Conservation (phyloP, 495 filamentous ascomycete species). For the Penicillium lividum region DNA sequence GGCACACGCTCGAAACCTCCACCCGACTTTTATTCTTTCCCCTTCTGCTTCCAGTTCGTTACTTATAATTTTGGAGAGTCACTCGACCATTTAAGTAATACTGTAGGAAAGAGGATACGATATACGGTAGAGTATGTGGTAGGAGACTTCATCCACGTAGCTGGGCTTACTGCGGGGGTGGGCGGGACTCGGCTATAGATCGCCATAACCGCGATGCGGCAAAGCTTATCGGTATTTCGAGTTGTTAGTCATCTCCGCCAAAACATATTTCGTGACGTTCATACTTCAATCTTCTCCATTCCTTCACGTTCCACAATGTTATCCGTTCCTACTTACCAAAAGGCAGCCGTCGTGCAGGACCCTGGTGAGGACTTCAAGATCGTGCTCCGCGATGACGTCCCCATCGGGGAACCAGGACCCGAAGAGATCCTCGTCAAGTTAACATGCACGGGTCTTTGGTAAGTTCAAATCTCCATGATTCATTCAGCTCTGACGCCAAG, state of each 20-base stretch:
- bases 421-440: slow-evolving; percentile 27
- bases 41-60: too few relatives aligned
- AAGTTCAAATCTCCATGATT: neutral
- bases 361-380: slow-evolving; percentile 20
- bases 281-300: neutral
- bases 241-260: neutral
- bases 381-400: slow-evolving; percentile 12
- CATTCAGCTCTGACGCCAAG: neutral
- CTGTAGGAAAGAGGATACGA: too few relatives aligned
- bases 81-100: too few relatives aligned
- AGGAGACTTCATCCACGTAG: too few relatives aligned
- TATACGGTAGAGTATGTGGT: too few relatives aligned
- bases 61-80: too few relatives aligned
- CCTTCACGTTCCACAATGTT: neutral
- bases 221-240: slow-evolving; percentile 3
- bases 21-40: too few relatives aligned
- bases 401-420: slow-evolving; percentile 15
- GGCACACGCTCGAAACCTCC: too few relatives aligned
- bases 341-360: slow-evolving; percentile 22
- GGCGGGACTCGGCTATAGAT: slow-evolving; percentile 9
- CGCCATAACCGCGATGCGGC: slow-evolving; percentile 6
- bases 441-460: slow-evolving; percentile 28
- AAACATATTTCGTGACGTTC: neutral
- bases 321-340: slow-evolving; percentile 16
- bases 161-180: neutral